Evolutionary conservation across 768 basidiomycete genomes (phyloP), one percentile per base, ranked within the genome.

Genomic region (Phanerodontia chrysosporium): DNA sequence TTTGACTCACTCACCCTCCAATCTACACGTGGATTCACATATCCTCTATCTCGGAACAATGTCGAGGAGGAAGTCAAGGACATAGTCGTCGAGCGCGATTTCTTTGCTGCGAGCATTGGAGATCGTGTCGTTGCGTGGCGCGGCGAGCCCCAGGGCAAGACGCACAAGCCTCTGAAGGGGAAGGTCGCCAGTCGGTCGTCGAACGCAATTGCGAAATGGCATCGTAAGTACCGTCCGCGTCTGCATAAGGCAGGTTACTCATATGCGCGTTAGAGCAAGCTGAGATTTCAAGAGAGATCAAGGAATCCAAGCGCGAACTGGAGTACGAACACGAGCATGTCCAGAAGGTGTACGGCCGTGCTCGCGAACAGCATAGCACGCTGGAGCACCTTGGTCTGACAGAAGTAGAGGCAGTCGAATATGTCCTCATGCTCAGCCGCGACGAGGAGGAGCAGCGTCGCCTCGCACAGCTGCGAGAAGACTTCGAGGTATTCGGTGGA

Each of bases 391-490:
- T 94, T 3, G 91, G 92, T 2, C 72, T 93, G 42, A 84, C 78
- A 58, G 91, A 94, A 65, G 71, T 72, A 1, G 91, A 91, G 65
- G 89, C 87, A 0, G 73, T 93, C 27, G 87, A 91, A 65, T 94
- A 94, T 64, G 79, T 85, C 0, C 69, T 94, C 48, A 93, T 93
- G 90, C 79, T 93, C 62, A 92, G 90, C 62, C 83, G 88, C 9
- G 92, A 94, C 48, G 89, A 92, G 68, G 84, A 82, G 42, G 70
- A 73, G 49, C 52, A 54, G n/a, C 66, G 68, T 56, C 64, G 70
- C 12, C 51, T 36, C 39, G 24, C n/a, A 35, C 32, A 58, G 3
- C n/a, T 68, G 6, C 45, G 36, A 30, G 57, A 56, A 10, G 82
- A 83, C 21, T 81, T 85, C 55, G 85, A 81, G 2, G 77, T 84